phyloP scores from a whole-genome alignment of 1,284 basidiomycete species.

The Ceratobasidium sp. region DNA sequence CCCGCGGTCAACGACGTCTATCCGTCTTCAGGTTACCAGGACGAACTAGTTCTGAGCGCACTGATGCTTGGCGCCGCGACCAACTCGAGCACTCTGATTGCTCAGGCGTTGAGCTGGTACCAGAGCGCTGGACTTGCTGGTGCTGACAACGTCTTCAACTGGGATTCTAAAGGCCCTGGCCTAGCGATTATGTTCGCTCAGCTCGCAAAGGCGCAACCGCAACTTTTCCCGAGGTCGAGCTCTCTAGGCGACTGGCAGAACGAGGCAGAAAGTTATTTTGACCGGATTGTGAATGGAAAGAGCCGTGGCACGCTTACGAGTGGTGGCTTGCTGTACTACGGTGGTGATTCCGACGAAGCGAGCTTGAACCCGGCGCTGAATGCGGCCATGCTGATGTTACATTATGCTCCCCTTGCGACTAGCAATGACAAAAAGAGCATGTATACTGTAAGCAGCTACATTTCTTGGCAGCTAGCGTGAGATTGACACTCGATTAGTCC shows the following conservation, averaged over 20 bases:
- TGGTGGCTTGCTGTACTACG: constrained; percentile 82
- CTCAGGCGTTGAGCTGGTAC: constrained; percentile 39
- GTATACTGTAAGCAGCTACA: constrained; percentile 68
- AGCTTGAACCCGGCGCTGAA: constrained; percentile 90
- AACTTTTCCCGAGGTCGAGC: constrained; percentile 68
- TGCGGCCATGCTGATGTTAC: constrained; percentile 82
- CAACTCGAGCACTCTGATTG: constrained; percentile 60
- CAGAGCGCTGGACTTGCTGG: constrained; percentile 31
- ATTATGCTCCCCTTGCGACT: constrained; percentile 82
- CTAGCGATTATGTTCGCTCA: constrained; percentile 77
- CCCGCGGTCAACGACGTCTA: constrained; percentile 77
- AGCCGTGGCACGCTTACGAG: constrained; percentile 68
- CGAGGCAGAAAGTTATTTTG: constrained; percentile 83
- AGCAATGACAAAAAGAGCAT: constrained; percentile 67
- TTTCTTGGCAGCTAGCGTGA: constrained; percentile 5
- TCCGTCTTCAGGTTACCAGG: constrained; percentile 76
- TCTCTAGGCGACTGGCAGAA: constrained; percentile 76
- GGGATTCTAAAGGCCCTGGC: constrained; percentile 87
- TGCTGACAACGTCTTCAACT: constrained; percentile 76
- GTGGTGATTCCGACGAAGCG: constrained; percentile 82
- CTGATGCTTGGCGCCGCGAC: constrained; percentile 73
- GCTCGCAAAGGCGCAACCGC: constrained; percentile 59
- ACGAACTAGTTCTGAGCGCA: constrained; percentile 80
- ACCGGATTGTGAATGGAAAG: constrained; percentile 72
- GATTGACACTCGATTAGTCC: constrained; percentile 55